Base-by-base conservation (phyloP, 345 rosid genomes). In the Raphanus sativus region DNA sequence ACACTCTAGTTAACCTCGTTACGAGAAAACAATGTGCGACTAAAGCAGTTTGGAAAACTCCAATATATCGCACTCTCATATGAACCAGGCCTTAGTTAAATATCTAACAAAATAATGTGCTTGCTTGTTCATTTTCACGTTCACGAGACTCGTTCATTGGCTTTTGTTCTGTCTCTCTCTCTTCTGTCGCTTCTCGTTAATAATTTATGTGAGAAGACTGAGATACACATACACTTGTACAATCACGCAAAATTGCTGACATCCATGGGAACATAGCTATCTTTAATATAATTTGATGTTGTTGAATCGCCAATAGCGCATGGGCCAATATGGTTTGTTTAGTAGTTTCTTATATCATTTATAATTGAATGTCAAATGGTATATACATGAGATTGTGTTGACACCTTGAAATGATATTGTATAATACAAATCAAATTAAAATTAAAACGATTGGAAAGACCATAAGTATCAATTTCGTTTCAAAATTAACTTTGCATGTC, bases 151-250 rank as follows among this genome's bases (percentile, higher is more conserved):
- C 25, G 10, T 52, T 52, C 58, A 52, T 16, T 15, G 24, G 24
- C 10, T 52, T 52, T 17, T 52, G 58, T 6, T 52, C 58, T 52
- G 58, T 25, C 58, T 52, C 58, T 7, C n/a, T n/a, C 58, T 52
- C 58, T 7, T 52, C 24, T 52, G 55, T 48, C 52, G 52, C 55
- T 48, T 48, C 10, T 42, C 55, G 7, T 48, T 48, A 48, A n/a
- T 48, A 48, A 48, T 48, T n/a, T 32, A 71, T 77, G 66, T 65
- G 61, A 8, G 60, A 17, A 54, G 25, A 58, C n/a, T 58, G 62
- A 71, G 52, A 65, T 4, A 63, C 24, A 17, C 66, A 34, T 8
- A 36, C 75, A 77, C 48, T 70, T 54, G 70, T 75, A 70, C 70
- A 61, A 59, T 30, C 36, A 54, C 63, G 58, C 65, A 40, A 62